Conservation (phyloP, 768 basidiomycete genomes). For the Neoboletus brunneissimus region DNA sequence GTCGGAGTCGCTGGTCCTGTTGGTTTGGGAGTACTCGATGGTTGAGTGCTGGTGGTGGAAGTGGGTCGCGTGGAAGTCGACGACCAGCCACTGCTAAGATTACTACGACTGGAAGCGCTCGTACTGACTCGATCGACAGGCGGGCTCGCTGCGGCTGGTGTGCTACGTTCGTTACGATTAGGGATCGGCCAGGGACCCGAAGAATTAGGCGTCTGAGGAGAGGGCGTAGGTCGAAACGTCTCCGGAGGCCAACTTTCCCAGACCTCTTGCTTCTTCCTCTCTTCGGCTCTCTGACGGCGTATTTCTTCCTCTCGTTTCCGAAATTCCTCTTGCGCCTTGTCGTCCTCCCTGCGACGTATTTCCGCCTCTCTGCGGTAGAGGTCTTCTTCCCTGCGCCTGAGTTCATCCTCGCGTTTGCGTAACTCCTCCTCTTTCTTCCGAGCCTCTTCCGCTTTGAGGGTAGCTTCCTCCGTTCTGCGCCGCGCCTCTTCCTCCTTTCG, state of each 20-base stretch:
- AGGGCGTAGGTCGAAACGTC: conserved; percentile 19
- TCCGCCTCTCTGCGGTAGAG: conserved; percentile 31
- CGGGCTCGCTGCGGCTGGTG: conserved; percentile 31
- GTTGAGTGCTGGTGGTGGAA: conserved; percentile 25
- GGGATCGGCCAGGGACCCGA: conserved; percentile 33
- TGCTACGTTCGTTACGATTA: conserved; percentile 32
- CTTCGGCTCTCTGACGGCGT: conserved; percentile 30
- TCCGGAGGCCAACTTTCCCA: conserved; percentile 31
- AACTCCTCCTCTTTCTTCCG: conserved; percentile 27
- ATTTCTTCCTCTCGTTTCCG: conserved; percentile 33
- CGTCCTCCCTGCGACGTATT: conserved; percentile 29
- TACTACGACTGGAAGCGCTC: conserved; percentile 27
- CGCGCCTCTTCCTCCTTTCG: conserved; percentile 33
- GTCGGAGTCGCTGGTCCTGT: conserved; percentile 22
- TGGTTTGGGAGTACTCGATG: conserved; percentile 27
- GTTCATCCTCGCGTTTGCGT: conserved; percentile 28
- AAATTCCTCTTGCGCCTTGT: conserved; percentile 27
- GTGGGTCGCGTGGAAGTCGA: conserved; percentile 29
- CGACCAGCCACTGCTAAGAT: conserved; percentile 28
- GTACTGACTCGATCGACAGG: conserved; percentile 32
- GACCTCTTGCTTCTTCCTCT: conserved; percentile 29
- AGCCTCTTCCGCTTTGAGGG: conserved; percentile 21
- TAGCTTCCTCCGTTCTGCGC: conserved; percentile 27
- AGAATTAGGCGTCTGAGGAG: conserved; percentile 29
- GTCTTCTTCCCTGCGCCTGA: conserved; percentile 33